These are phyloP conservation scores for Agrocybe pediades DNA, from an alignment of 768 basidiomycete genomes.

Conservation along the genomic window DNA sequence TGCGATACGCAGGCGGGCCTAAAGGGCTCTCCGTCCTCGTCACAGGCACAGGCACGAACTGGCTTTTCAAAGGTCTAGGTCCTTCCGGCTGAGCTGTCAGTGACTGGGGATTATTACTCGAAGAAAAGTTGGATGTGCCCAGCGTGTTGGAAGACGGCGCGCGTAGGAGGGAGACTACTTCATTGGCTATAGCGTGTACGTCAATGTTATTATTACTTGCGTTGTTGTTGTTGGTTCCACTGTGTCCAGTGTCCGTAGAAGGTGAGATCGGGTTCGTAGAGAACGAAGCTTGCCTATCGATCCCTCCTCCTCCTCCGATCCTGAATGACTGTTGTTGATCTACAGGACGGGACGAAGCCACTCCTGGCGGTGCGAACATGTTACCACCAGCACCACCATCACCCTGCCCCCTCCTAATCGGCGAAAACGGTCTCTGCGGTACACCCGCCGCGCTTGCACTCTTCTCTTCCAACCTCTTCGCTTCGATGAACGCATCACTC, in stretches of 20 bases:
- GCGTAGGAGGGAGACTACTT: slow-evolving; percentile 16
- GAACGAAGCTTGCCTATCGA: not conserved
- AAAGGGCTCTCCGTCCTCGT: not conserved
- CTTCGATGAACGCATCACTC: slow-evolving; percentile 11
- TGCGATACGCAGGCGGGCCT: slow-evolving; percentile 11
- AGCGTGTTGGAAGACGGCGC: slow-evolving; percentile 1
- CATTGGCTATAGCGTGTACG: slow-evolving; percentile 18
- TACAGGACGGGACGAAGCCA: not conserved
- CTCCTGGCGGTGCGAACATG: not conserved
- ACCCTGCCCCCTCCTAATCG: not conserved
- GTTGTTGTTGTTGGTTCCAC: not conserved
- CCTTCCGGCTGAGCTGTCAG: not conserved
- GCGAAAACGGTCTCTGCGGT: not conserved
- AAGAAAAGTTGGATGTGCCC: not conserved
- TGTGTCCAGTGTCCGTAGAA: not conserved
- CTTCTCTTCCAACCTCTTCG: slow-evolving; percentile 7
- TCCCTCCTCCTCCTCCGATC: not conserved
- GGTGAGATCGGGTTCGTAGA: not conserved
- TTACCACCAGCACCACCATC: too few species aligned
- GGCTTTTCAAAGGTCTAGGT: slow-evolving; percentile 1
- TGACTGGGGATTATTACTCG: not conserved
- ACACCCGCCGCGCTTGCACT: not conserved
- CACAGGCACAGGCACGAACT: not conserved
- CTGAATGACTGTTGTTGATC: not conserved
- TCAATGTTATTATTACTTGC: slow-evolving; percentile 7